These are phyloP conservation scores for Nidularia sp. DNA, from an alignment of 768 basidiomycete species.

Conservation along the genomic window DNA sequence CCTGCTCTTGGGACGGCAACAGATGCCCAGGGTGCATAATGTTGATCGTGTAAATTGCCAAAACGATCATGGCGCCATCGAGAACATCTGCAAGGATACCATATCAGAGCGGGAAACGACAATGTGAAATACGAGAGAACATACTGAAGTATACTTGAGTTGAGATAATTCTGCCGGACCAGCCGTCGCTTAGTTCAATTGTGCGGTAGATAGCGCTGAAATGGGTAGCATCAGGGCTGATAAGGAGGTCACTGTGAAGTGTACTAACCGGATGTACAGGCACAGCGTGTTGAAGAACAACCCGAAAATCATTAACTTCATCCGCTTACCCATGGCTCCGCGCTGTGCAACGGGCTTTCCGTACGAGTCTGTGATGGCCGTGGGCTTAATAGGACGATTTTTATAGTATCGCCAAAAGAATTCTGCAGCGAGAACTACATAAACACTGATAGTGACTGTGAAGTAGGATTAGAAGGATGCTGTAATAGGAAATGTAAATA, in stretches of 20 bases:
- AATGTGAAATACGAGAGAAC: slow-evolving; percentile 5
- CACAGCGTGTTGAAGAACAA: slow-evolving; percentile 34
- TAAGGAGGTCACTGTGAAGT: slow-evolving; percentile 2
- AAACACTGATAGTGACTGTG: slow-evolving; percentile 35
- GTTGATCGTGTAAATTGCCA: slow-evolving; percentile 43
- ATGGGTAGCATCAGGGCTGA: not conserved
- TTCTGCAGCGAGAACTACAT: slow-evolving; percentile 35
- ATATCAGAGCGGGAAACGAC: not conserved
- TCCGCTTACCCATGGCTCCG: slow-evolving; percentile 8
- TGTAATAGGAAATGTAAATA: not conserved
- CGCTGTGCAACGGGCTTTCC: no score
- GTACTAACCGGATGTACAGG: slow-evolving; percentile 42
- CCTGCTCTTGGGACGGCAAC: no score
- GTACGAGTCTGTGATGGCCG: no score
- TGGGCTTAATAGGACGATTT: slow-evolving; percentile 19
- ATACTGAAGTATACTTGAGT: slow-evolving; percentile 46
- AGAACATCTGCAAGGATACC: slow-evolving; percentile 31
- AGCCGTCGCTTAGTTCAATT: slow-evolving; percentile 44
- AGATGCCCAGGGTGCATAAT: slow-evolving; percentile 36
- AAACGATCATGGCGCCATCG: slow-evolving; percentile 42
- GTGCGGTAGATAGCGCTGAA: slow-evolving; percentile 45
- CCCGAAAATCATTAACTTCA: slow-evolving; percentile 26
- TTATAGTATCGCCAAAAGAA: slow-evolving; percentile 35
- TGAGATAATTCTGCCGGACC: slow-evolving; percentile 43
- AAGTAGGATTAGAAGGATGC: not conserved